Percentiles rank a stretch among this genome's conserved stretches.
Evolutionary conservation across 1,284 basidiomycete genomes (phyloP).

Genomic region (Laetiporus sulphureus): DNA sequence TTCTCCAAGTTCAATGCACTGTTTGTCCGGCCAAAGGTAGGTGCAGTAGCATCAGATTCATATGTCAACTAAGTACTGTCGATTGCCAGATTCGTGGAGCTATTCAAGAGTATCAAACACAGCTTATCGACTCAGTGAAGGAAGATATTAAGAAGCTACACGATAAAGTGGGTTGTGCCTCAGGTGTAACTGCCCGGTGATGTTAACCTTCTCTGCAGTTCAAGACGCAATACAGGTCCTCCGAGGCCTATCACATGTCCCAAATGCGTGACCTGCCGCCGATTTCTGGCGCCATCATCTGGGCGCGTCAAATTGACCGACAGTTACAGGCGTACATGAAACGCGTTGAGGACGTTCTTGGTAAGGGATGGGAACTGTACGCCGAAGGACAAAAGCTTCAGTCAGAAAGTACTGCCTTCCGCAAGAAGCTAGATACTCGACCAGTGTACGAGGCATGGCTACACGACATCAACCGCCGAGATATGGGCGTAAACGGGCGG

Average conservation of each 20-base stretch:
- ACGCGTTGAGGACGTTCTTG: conserved; percentile 98
- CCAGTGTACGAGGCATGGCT: conserved; percentile 97
- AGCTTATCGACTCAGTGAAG: conserved; percentile 95
- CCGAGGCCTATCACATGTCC: conserved; percentile 96
- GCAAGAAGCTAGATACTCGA: conserved; percentile 91
- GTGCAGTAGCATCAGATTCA: too few species aligned
- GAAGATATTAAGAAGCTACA: conserved; percentile 95
- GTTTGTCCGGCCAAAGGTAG: conserved; percentile 95
- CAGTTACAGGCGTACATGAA: conserved; percentile 98
- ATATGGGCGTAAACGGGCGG: conserved; percentile 90
- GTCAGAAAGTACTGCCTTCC: conserved; percentile 86
- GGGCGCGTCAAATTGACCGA: conserved; percentile 97
- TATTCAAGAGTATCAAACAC: conserved; percentile 98
- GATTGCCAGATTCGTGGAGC: conserved; percentile 84
- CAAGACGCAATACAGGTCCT: conserved; percentile 91
- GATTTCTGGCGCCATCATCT: conserved; percentile 96
- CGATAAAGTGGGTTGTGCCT: conserved; percentile 68
- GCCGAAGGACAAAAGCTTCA: conserved; percentile 98
- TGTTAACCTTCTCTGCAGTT: conserved; percentile 46
- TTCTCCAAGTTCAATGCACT: conserved; percentile 98
- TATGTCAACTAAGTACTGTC: too few species aligned
- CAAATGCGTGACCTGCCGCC: conserved; percentile 97
- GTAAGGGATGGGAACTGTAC: conserved; percentile 97
- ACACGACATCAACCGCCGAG: conserved; percentile 87
- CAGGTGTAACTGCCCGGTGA: too few species aligned